These are phyloP conservation scores for Lipomyces orientalis DNA, from an alignment of 805 yeast species.

Conservation along the genomic window DNA sequence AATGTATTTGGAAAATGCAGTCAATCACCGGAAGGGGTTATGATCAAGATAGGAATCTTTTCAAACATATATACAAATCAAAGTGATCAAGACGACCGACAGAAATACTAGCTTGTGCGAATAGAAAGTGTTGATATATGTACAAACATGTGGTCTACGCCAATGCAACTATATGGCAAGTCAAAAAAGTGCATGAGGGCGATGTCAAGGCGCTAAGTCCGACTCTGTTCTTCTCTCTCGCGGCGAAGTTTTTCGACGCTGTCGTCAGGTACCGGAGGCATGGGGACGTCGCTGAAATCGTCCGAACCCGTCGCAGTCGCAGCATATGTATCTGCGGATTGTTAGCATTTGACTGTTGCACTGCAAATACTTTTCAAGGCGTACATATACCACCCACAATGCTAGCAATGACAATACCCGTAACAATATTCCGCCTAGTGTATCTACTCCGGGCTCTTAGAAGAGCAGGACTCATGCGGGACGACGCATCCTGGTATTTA, in stretches of 20 bases:
- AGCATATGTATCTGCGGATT: conserved; percentile 44
- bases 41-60: background rate
- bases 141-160: background rate
- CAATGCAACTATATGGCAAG: background rate
- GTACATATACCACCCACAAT: conserved; percentile 19
- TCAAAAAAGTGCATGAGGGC: background rate
- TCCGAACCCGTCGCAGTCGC: conserved; percentile 69
- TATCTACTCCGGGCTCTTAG: conserved; percentile 34
- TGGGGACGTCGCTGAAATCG: conserved; percentile 89
- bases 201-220: background rate
- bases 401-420: conserved; percentile 25
- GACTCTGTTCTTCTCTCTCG: conserved; percentile 11
- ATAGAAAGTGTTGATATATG: background rate
- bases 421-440: conserved; percentile 17
- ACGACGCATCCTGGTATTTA: conserved; percentile 33
- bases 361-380: background rate
- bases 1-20: background rate
- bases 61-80: background rate
- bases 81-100: background rate
- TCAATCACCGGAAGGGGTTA: no score
- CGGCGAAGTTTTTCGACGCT: conserved; percentile 72
- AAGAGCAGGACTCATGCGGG: conserved; percentile 34
- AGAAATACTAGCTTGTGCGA: background rate
- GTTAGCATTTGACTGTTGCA: background rate
- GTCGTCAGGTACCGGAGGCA: conserved; percentile 86